Evolutionary conservation across 2,329 filamentous ascomycete species (phyloP), one percentile per base, ranked within the genome.

Genomic region (Magnaporthiopsis poae): DNA sequence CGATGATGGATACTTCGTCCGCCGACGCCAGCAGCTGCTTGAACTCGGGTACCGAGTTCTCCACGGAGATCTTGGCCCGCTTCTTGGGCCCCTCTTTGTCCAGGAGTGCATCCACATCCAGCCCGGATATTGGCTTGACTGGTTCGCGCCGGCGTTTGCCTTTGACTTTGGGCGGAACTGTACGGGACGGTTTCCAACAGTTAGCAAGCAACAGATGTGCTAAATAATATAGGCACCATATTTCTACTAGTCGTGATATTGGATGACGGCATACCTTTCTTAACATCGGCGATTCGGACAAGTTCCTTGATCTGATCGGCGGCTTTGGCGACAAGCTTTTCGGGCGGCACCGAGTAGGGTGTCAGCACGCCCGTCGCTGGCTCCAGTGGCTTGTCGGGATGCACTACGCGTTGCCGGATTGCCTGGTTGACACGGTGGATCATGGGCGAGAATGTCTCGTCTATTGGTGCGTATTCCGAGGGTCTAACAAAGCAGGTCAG

Each of bases 391-490:
- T 85, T 82, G 3, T 87, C 82, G 0, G 91, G 86, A 72, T 93
- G 84, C 1, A 94, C 85, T 1, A 94, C 95, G 56, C 94, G 88
- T 74, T 88, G 88, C 66, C 90, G 88, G 70, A 98, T 88, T 18
- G 92, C 92, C 74, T 95, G 89, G 71, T 92, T 92, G 68, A 98
- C 85, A 39, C 92, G 89, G 76, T 98, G 94, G n/a, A 98, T 84
- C 5, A 90, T 79, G 4, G 94, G 92, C 31, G 91, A 92, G 75
- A 87, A 98, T 0, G 88, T 88, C 63, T 96, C 91, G 60, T 96
- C 91, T 63, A 94, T 84, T 0, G 88, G 80, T 60, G 90, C 87
- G 68, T 91, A 94, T 73, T 97, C 91, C 0, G 78, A 73, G 2
- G 77, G 76, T 36, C 80, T 76, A n/a, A 78, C 81, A 61, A 1